These are phyloP conservation scores for Pseudopyricularia javanii DNA, from an alignment of 2,329 filamentous ascomycete genomes.

Conservation along the genomic window DNA sequence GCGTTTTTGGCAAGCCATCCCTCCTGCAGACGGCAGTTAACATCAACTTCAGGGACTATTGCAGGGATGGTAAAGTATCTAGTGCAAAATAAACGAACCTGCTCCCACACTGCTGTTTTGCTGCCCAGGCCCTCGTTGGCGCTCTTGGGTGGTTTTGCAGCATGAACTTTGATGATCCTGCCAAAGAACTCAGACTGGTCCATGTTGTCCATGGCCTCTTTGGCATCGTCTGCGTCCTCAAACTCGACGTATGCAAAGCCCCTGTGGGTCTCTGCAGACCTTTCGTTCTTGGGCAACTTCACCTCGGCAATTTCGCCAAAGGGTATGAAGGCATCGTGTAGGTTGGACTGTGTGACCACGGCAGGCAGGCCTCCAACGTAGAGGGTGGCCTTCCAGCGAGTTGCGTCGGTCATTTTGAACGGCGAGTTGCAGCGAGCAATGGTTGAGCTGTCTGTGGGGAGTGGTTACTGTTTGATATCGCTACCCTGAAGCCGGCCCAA, in stretches of 20 bases:
- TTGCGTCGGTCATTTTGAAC: constrained; percentile 60
- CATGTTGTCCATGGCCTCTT: constrained; percentile 98
- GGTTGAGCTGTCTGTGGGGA: not conserved
- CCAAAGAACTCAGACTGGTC: constrained; percentile 93
- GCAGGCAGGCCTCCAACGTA: constrained; percentile 84
- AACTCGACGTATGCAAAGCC: constrained; percentile 97
- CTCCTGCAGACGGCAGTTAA: constrained; percentile 45
- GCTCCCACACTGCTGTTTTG: constrained; percentile 92
- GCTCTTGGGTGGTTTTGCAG: constrained; percentile 85
- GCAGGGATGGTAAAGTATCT: not conserved
- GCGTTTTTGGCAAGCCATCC: constrained; percentile 85
- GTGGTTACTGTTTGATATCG: not conserved
- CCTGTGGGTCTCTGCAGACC: constrained; percentile 66
- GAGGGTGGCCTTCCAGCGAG: constrained; percentile 80
- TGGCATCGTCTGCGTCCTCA: constrained; percentile 72
- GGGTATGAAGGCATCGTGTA: constrained; percentile 87
- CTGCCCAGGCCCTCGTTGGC: constrained; percentile 78
- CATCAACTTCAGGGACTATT: not conserved
- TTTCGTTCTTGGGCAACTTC: constrained; percentile 80
- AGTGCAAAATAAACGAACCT: constrained; percentile 45
- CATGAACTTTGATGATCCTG: constrained; percentile 79
- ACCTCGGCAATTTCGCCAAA: constrained; percentile 95
- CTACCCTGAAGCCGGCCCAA: not conserved
- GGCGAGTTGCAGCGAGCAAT: not conserved
- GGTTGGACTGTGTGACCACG: constrained; percentile 58